Evolutionary conservation across 2,329 filamentous ascomycete genomes (phyloP), one percentile per base, ranked within the genome.

Genomic region (Albophoma yamanashiensis): DNA sequence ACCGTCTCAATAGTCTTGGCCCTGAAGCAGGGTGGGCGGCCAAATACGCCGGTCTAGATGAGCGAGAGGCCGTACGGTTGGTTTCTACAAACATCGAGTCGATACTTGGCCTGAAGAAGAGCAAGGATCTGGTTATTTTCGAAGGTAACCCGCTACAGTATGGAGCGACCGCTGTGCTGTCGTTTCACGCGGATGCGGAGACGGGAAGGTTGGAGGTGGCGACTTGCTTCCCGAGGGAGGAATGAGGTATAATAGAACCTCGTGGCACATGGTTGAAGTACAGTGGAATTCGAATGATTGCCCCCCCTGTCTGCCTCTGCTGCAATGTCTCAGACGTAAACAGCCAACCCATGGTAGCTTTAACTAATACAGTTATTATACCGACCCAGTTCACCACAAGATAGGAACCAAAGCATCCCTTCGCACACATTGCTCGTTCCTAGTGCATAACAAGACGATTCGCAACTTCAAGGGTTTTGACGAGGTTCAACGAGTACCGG

Each of bases 131-230:
- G 52, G 76, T 79, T 12, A 61, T 79, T 20, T 79, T 71, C 66
- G 76, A 78, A 63, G 75, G 75, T 6, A 70, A 72, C 64, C 76
- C 76, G 25, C 62, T 79, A 50, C 67, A 73, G 60, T 74, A 70
- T 57, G 73, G 74, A 4, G 75, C 71, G 1, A 75, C 71, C 45
- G 74, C 75, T 39, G 73, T 73, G 8, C 50, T 77, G 22, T 67
- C 67, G n/a, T 68, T 76, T 60, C 67, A 71, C 43, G 68, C 69
- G 27, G 64, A 66, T 12, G 66, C 64, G 17, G 65, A 67, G 36
- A 67, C 63, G 7, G 66, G 65, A 14, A 67, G 68, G 52, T 62
- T 71, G 56, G 68, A 69, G 58, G 62, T 73, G 42, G 66, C 67
- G 5, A 64, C 65, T 20, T 77, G 75, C 60, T 53, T 53, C 27